Conservation (phyloP, 805 yeast genomes). For the Cephaloascus fragrans region DNA sequence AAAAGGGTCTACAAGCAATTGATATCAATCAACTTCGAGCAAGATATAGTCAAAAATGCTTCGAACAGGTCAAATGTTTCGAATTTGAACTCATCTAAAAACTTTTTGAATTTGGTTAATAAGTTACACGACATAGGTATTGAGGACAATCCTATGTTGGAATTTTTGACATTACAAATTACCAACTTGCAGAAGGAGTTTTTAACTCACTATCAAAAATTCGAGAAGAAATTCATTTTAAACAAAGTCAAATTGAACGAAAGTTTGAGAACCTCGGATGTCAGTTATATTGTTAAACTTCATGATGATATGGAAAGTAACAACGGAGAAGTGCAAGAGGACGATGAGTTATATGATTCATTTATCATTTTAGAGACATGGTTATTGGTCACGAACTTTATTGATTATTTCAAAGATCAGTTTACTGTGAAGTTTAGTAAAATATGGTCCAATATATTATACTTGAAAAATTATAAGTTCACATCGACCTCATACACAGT, state of each 20-base stretch:
- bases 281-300: background rate
- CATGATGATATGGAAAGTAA: background rate
- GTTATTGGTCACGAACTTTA: background rate
- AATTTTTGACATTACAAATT: background rate
- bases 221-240: background rate
- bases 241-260: background rate
- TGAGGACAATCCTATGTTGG: background rate
- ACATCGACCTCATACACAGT: background rate
- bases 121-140: background rate
- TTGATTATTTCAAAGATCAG: background rate
- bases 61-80: background rate
- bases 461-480: background rate
- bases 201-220: background rate
- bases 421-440: background rate
- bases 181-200: background rate
- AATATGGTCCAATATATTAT: background rate
- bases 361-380: background rate
- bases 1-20: conserved; percentile 37
- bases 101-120: background rate
- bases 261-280: background rate
- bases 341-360: background rate
- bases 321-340: background rate
- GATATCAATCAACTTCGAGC: background rate
- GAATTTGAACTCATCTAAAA: background rate
- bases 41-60: background rate